These are phyloP conservation scores for Diaporthe sp. DNA, from an alignment of 2,329 filamentous ascomycete species.

Conservation along the genomic window DNA sequence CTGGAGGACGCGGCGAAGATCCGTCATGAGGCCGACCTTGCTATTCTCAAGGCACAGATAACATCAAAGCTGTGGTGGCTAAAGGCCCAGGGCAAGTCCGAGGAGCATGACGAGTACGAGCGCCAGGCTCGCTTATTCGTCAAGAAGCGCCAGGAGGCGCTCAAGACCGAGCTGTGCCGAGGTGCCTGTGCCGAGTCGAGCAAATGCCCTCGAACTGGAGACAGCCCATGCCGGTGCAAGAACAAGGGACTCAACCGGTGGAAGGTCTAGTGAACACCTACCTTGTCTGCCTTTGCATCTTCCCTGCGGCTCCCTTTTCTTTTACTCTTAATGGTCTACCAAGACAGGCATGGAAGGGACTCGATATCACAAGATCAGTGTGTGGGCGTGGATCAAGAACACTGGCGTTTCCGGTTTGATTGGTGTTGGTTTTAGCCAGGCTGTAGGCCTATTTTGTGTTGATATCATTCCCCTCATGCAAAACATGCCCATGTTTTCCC, in stretches of 20 bases:
- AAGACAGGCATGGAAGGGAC: slow-evolving; percentile 26
- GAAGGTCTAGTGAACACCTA: slow-evolving; percentile 39
- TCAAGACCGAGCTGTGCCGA: slow-evolving; percentile 50
- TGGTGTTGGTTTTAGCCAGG: neutral
- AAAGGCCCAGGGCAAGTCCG: slow-evolving; percentile 63
- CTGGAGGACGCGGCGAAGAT: slow-evolving; percentile 49
- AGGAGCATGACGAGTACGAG: slow-evolving; percentile 61
- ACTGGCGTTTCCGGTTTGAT: slow-evolving; percentile 32
- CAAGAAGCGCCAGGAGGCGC: slow-evolving; percentile 53
- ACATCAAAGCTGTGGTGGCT: slow-evolving; percentile 71
- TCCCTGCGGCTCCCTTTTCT: neutral
- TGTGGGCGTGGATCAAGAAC: slow-evolving; percentile 18
- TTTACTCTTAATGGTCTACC: slow-evolving; percentile 4
- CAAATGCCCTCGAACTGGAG: slow-evolving; percentile 33
- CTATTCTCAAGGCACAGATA: slow-evolving; percentile 67
- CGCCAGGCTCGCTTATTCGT: slow-evolving; percentile 62
- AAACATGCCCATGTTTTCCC: slow-evolving; percentile 1
- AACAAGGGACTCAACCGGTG: slow-evolving; percentile 29
- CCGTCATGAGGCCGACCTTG: slow-evolving; percentile 58
- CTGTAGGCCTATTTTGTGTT: slow-evolving; percentile 1
- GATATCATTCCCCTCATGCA: slow-evolving; percentile 20
- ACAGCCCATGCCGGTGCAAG: slow-evolving; percentile 31
- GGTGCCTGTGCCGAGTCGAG: slow-evolving; percentile 6
- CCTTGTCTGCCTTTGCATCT: slow-evolving; percentile 21
- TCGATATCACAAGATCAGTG: slow-evolving; percentile 27